phyloP scores from a whole-genome alignment of 805 yeast genomes.

The Vanderwaltozyma verrucispora region DNA sequence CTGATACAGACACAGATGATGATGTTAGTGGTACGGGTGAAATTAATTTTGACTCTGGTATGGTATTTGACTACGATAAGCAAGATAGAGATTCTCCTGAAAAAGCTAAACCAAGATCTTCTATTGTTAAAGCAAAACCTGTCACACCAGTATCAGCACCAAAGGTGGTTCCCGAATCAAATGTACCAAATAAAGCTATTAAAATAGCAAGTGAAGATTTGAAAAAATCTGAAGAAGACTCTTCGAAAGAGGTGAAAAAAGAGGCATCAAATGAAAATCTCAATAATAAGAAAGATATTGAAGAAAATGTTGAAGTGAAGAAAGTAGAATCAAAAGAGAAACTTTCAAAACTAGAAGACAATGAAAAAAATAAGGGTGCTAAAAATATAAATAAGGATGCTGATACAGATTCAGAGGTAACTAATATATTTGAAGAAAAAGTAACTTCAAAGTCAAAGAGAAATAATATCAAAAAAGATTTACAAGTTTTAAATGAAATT shows the following conservation, averaged over 20 bases:
- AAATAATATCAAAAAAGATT: constrained; percentile 25
- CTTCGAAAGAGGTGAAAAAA: constrained; percentile 1
- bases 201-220: background rate
- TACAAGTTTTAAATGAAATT: constrained; percentile 21
- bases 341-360: too few species aligned
- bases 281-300: constrained; percentile 1
- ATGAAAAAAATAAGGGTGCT: too few species aligned
- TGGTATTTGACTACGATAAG: constrained; percentile 27
- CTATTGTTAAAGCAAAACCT: background rate
- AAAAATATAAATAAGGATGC: background rate
- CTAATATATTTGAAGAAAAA: constrained; percentile 26
- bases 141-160: background rate
- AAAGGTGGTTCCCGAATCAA: background rate
- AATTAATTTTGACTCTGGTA: constrained; percentile 21
- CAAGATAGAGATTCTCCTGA: constrained; percentile 17
- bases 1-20: constrained; percentile 28
- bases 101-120: constrained; percentile 3
- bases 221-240: background rate
- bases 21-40: constrained; percentile 21
- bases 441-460: constrained; percentile 21
- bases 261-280: background rate
- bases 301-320: constrained; percentile 1
- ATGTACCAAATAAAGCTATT: background rate
- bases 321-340: too few species aligned
- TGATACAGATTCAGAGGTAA: constrained; percentile 5